Evolutionary conservation across 2,329 filamentous ascomycete genomes (phyloP), one percentile per base, ranked within the genome.

Genomic region (Massarina eburnea): DNA sequence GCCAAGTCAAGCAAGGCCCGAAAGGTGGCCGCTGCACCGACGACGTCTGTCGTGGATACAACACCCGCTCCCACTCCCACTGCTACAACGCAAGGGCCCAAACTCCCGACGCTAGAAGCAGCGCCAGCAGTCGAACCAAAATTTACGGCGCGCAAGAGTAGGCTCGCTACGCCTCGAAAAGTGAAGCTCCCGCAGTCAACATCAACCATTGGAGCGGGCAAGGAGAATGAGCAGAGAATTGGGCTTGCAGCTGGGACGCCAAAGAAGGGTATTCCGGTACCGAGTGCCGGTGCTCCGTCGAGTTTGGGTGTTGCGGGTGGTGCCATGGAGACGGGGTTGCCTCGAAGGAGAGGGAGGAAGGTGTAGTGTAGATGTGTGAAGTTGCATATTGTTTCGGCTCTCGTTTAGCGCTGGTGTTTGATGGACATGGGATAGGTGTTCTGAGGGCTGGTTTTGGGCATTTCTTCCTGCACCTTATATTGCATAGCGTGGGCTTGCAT

Each of bases 101-200:
- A 58, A 36, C 55, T 62, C 1, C 55, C 58, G 0, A 41, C 49
- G 2, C 54, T 60, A 0, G 62, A 63, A 4, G 35, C 60, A 3
- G 41, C 54, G 10, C 58, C 63, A 8, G 54, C 63, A 2, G 58
- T 63, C 15, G 57, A 59, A 9, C 41, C 42, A 5, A 48, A 4
- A 18, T 18, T 34, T 12, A 36, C 48, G 19, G 59, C 65, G 35
- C 57, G 61, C 10, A 70, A 67, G 30, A 63, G 58, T 36, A 57
- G 66, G 8, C 58, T 71, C 6, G 65, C 66, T 1, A 62, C 66
- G 0, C 67, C 68, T 0, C 64, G 55, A 45, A 69, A 63, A 20
- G 61, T 71, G 9, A 64, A 65, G 24, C 45, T 71, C 2, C 63
- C 66, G 2, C 57, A 60, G 6, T 12, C 35, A n/a, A 26, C 49